Evolutionary conservation across 23 red algal genomes (phyloP).

Genomic region (Gracilaria domingensis): DNA sequence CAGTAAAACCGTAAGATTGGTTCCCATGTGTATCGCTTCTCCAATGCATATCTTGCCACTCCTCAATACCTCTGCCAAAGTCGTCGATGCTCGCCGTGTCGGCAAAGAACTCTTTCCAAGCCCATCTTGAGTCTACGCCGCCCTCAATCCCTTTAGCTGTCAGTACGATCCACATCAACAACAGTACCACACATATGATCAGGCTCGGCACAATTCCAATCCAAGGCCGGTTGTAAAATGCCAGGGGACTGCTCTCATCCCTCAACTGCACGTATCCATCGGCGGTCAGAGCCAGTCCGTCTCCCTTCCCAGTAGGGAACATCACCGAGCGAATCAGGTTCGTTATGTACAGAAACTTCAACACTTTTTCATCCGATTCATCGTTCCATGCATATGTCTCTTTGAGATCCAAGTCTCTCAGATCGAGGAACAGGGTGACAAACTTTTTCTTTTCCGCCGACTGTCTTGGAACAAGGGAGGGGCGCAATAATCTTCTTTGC

Average conservation of each 20-base stretch:
- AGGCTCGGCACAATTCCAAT: neutral
- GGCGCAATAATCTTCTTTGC: too few species aligned
- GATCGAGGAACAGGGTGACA: neutral
- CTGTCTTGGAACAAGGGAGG: neutral
- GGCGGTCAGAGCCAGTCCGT: neutral
- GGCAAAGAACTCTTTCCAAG: constrained; percentile 24
- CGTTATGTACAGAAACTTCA: neutral
- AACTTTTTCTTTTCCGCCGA: neutral
- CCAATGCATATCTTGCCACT: neutral
- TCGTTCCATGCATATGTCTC: too few species aligned
- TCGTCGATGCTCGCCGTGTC: neutral
- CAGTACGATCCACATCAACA: neutral
- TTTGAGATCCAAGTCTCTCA: too few species aligned
- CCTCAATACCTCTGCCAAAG: neutral
- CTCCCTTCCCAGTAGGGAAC: constrained; percentile 12
- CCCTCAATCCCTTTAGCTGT: neutral
- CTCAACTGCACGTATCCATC: neutral
- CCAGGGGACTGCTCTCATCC: neutral
- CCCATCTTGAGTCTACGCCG: neutral
- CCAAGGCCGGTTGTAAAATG: constrained; percentile 8
- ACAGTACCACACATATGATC: neutral
- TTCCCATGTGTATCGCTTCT: neutral
- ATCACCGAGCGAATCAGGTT: neutral
- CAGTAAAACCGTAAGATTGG: neutral
- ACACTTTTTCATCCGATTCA: too few species aligned